A percentile compares a stretch with the other conserved stretches of the same genome.
Conservation (phyloP, 2,329 filamentous ascomycete genomes). For the Lecanicillium sp. region DNA sequence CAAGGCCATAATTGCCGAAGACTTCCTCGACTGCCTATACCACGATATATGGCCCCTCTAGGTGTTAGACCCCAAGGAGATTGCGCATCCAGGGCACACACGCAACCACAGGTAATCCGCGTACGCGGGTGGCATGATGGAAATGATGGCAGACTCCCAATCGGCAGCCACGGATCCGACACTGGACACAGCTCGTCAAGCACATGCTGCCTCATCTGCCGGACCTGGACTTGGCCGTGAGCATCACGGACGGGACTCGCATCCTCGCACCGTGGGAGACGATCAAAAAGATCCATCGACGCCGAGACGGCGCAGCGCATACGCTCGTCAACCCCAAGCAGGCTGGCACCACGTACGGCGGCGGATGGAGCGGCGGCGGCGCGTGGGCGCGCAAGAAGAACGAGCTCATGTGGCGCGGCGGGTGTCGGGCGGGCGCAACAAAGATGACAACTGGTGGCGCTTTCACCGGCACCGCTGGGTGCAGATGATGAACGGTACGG, state of each 20-base stretch:
- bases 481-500: constrained; percentile 53
- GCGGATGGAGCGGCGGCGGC: constrained; percentile 40
- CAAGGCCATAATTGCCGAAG: constrained; percentile 45
- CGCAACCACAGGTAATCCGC: constrained; percentile 24
- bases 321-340: constrained; percentile 36
- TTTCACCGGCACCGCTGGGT: constrained; percentile 53
- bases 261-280: constrained; percentile 48
- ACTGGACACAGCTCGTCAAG: constrained; percentile 12
- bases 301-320: neutral
- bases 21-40: constrained; percentile 52
- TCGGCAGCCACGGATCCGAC: constrained; percentile 3
- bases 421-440: constrained; percentile 45
- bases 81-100: constrained; percentile 24
- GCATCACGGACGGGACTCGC: constrained; percentile 45
- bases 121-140: neutral
- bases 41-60: constrained; percentile 49
- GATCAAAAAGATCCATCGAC: constrained; percentile 29
- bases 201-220: constrained; percentile 33
- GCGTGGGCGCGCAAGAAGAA: constrained; percentile 46
- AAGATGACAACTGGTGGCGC: constrained; percentile 46
- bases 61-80: constrained; percentile 36
- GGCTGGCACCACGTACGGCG: constrained; percentile 40
- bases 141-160: neutral
- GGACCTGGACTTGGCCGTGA: constrained; percentile 51
- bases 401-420: constrained; percentile 50